phyloP scores from a whole-genome alignment of 192 early-diverging fungal genomes.

The Backusella morwellensis region DNA sequence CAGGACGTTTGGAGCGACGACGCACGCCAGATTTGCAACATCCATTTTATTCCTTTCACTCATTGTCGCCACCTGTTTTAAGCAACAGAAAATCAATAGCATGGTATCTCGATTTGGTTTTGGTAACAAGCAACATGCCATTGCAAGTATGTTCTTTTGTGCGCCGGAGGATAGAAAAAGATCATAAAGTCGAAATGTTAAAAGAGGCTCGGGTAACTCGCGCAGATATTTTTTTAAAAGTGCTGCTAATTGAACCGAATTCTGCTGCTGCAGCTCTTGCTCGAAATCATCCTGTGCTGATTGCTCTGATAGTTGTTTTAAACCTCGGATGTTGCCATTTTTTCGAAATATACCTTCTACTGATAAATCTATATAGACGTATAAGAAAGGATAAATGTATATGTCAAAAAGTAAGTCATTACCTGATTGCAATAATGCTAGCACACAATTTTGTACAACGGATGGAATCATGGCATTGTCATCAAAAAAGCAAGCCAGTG shows the following conservation, averaged over 20 bases:
- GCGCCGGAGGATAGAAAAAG: conserved; percentile 53
- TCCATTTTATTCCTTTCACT: conserved; percentile 90
- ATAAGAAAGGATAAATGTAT: not conserved
- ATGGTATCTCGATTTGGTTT: conserved; percentile 91
- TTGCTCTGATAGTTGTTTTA: conserved; percentile 82
- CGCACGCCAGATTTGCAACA: conserved; percentile 84
- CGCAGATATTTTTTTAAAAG: conserved; percentile 95
- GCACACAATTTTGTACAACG: conserved; percentile 80
- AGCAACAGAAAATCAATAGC: conserved; percentile 80
- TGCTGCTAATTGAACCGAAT: conserved; percentile 90
- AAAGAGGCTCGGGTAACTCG: conserved; percentile 92
- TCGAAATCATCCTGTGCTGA: conserved; percentile 55
- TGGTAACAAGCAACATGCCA: conserved; percentile 82
- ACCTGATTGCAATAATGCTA: conserved; percentile 73
- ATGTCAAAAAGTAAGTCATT: conserved; percentile 11
- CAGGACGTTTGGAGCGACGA: conserved; percentile 94
- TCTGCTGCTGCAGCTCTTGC: conserved; percentile 38
- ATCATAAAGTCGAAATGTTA: conserved; percentile 85
- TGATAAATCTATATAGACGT: conserved; percentile 59
- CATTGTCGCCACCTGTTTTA: conserved; percentile 79
- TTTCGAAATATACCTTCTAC: conserved; percentile 97
- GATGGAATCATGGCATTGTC: conserved; percentile 72
- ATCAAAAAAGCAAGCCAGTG: conserved; percentile 45
- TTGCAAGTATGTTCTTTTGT: conserved; percentile 63
- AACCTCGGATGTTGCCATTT: conserved; percentile 93